phyloP scores from a whole-genome alignment of 2,329 filamentous ascomycete species.

The Sclerotinia nivalis region DNA sequence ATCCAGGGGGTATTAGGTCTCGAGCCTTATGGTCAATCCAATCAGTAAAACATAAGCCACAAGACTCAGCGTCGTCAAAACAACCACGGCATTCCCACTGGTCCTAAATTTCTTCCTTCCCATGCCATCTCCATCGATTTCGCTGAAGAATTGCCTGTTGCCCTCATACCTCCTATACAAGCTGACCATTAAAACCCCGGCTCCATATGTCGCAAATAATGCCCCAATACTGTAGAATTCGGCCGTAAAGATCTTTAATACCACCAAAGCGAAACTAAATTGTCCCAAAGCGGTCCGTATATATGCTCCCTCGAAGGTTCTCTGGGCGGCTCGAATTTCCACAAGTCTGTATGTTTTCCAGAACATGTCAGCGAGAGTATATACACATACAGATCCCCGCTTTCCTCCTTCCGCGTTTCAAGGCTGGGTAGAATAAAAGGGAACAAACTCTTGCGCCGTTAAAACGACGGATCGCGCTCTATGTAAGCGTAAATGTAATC shows the following conservation, averaged over 20 bases:
- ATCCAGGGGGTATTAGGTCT: conserved; percentile 25
- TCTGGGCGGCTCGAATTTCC: conserved; percentile 90
- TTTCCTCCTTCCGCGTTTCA: not conserved
- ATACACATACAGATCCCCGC: not conserved
- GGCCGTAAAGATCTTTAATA: conserved; percentile 93
- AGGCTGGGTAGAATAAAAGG: conserved; percentile 6
- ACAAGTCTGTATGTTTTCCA: conserved; percentile 58
- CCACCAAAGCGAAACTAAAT: conserved; percentile 91
- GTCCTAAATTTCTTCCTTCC: conserved; percentile 60
- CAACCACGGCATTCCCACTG: conserved; percentile 61
- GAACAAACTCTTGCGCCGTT: conserved; percentile 64
- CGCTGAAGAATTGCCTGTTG: conserved; percentile 87
- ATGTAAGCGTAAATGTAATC: conserved; percentile 77
- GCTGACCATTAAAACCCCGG: conserved; percentile 78
- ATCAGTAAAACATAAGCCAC: conserved; percentile 59
- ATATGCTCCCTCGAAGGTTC: conserved; percentile 97
- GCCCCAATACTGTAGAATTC: conserved; percentile 98
- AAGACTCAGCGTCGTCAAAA: conserved; percentile 58
- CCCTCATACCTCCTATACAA: conserved; percentile 87
- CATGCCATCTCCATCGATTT: conserved; percentile 44
- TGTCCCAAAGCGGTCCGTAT: conserved; percentile 91
- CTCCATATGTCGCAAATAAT: conserved; percentile 88
- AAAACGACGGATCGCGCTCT: conserved; percentile 81
- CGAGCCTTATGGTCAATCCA: conserved; percentile 52
- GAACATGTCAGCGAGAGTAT: conserved; percentile 3